A percentile compares a stretch with the other conserved stretches of the same genome.
phyloP scores from a whole-genome alignment of 306 rosid species.

The Pachyrhizus erosus region DNA sequence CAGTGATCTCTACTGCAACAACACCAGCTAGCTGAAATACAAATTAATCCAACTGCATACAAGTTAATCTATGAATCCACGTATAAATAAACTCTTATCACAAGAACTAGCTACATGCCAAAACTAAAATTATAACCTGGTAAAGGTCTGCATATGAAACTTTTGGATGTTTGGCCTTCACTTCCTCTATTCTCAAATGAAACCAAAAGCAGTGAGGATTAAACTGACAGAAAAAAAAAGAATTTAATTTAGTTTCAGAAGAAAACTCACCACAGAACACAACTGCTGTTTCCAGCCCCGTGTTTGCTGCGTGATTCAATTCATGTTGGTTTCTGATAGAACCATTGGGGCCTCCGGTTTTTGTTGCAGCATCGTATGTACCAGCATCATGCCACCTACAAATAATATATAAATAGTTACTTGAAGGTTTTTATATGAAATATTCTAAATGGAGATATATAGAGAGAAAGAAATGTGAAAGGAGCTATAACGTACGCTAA shows the following conservation, averaged over 20 bases:
- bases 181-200: constrained; percentile 61
- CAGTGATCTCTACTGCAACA: constrained; percentile 88
- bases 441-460: background rate
- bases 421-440: background rate
- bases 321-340: constrained; percentile 68
- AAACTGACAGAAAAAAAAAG: background rate
- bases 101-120: background rate
- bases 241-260: background rate
- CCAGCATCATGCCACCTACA: constrained; percentile 94
- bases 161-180: constrained; percentile 71
- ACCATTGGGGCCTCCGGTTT: constrained; percentile 88
- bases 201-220: constrained; percentile 17
- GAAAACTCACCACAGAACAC: constrained; percentile 66
- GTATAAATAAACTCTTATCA: background rate
- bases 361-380: constrained; percentile 66
- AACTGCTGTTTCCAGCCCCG: constrained; percentile 69
- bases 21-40: constrained; percentile 85
- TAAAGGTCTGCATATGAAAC: constrained; percentile 81
- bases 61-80: constrained; percentile 22
- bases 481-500: constrained; percentile 62
- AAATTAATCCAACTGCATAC: background rate
- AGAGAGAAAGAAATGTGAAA: background rate
- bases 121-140: constrained; percentile 61
- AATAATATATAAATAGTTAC: background rate
- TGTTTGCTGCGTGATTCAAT: constrained; percentile 65